Evolutionary conservation across 345 rosid genomes (phyloP), one percentile per base, ranked within the genome.

Genomic region (Pugionium cornutum): DNA sequence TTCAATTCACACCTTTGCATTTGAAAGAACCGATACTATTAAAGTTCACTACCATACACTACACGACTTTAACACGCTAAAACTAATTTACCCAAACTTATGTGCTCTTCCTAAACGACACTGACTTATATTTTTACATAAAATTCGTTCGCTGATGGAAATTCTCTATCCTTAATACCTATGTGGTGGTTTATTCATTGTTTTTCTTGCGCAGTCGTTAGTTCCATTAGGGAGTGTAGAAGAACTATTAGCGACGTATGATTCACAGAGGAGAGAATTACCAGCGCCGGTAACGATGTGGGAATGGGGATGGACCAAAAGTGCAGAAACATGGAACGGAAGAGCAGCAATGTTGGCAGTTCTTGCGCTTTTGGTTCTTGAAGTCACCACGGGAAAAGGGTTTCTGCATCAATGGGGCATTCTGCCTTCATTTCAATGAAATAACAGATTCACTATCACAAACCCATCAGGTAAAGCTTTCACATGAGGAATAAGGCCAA

Each of bases 261-360:
- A 94, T 79, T 88, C 96, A 27, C 87, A 88, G 59, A 91, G 97
- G n/a, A 73, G 87, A 42, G 97, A 85, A 77, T 83, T 94, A 58
- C 99, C 92, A 37, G 81, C 99, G 0, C 99, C 96, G 0, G 99
- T 94, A 72, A 84, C 80, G 0, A 72, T 94, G 53, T 94, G 99
- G 99, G 99, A 94, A 80, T 89, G 97, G 99, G 97, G 99, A 66
- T 94, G 97, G 97, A 94, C 96, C n/a, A 88, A 75, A 81, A 94
- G 99, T 77, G 99, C 99, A 0, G 99, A 94, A 76, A 94, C 99
- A 35, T 89, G 99, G 99, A 94, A 94, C 11, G 97, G 99, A 53
- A 81, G 99, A 76, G 97, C 99, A 33, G 99, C 99, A 46, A 89
- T 94, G 99, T 71, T 94, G 53, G 97, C 95, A 26, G 97, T 89